A percentile compares a stretch with the other conserved stretches of the same genome.
phyloP scores from a whole-genome alignment of 2,329 filamentous ascomycete genomes.

The Dactylellina cionopaga region DNA sequence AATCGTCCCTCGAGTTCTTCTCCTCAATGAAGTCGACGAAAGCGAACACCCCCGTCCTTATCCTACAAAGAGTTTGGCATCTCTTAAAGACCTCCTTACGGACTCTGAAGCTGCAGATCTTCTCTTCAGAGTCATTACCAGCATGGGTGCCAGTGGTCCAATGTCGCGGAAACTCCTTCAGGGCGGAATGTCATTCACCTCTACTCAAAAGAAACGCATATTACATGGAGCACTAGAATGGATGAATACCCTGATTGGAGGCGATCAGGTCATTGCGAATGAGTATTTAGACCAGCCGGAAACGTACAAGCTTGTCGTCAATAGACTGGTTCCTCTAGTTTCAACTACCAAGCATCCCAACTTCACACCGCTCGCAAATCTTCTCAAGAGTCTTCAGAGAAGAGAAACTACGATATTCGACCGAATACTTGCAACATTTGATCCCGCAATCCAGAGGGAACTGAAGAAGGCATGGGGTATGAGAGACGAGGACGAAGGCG shows the following conservation, averaged over 20 bases:
- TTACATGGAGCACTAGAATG: slow-evolving; percentile 56
- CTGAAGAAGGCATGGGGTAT: slow-evolving; percentile 56
- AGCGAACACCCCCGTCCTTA: slow-evolving; percentile 56
- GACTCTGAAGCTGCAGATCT: slow-evolving; percentile 56
- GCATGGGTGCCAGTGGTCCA: slow-evolving; percentile 55
- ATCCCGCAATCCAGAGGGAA: slow-evolving; percentile 54
- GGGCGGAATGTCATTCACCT: slow-evolving; percentile 54
- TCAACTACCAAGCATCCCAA: slow-evolving; percentile 56
- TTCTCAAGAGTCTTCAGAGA: slow-evolving; percentile 55
- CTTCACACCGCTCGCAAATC: slow-evolving; percentile 50
- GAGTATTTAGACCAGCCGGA: slow-evolving; percentile 55
- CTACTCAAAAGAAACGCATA: slow-evolving; percentile 55
- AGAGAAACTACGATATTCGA: slow-evolving; percentile 54
- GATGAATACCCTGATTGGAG: slow-evolving; percentile 55
- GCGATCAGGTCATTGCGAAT: slow-evolving; percentile 47
- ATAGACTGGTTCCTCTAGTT: slow-evolving; percentile 56
- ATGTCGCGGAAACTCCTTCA: slow-evolving; percentile 55
- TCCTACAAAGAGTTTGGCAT: slow-evolving; percentile 54
- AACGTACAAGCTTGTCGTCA: slow-evolving; percentile 56
- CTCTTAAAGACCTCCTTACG: slow-evolving; percentile 55
- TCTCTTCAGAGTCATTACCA: slow-evolving; percentile 55
- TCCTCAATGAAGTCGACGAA: slow-evolving; percentile 57
- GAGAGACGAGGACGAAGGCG: slow-evolving; percentile 54
- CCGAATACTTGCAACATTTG: slow-evolving; percentile 56
- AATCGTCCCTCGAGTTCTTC: slow-evolving; percentile 56